These are phyloP conservation scores for Dorcoceras hygrometricum DNA, from an alignment of 257 asterid species.

Conservation along the genomic window DNA sequence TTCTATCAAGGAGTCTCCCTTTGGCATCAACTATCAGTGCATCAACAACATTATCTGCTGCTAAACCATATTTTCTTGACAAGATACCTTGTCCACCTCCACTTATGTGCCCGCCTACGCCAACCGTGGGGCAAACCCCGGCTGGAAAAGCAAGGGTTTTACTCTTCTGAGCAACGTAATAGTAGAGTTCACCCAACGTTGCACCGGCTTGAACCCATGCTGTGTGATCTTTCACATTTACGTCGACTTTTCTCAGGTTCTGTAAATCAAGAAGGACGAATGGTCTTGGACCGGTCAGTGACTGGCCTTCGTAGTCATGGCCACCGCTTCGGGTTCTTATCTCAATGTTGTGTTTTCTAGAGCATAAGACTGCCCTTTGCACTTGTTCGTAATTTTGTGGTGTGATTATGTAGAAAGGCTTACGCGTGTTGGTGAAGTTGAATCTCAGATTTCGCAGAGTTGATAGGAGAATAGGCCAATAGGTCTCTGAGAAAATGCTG, in stretches of 20 bases:
- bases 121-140: conserved; percentile 36
- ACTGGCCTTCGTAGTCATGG: conserved; percentile 45
- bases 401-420: conserved; percentile 12
- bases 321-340: conserved; percentile 48
- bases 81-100: conserved; percentile 47
- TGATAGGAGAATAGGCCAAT: conserved; percentile 9
- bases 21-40: conserved; percentile 34
- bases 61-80: conserved; percentile 36
- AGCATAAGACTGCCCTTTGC: conserved; percentile 27
- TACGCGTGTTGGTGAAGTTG: background rate
- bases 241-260: conserved; percentile 26
- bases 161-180: conserved; percentile 34
- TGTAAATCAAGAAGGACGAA: conserved; percentile 39
- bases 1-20: conserved; percentile 34
- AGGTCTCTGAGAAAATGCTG: background rate
- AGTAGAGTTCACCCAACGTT: conserved; percentile 40
- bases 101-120: conserved; percentile 38
- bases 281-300: conserved; percentile 27
- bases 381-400: conserved; percentile 1
- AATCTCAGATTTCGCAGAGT: background rate
- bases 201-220: conserved; percentile 50
- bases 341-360: conserved; percentile 24
- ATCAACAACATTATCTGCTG: conserved; percentile 37
- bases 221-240: conserved; percentile 15
- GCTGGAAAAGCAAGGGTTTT: conserved; percentile 37